Conservation (phyloP, 495 filamentous ascomycete genomes). For the Aspergillus sclerotiicarbonarius region DNA sequence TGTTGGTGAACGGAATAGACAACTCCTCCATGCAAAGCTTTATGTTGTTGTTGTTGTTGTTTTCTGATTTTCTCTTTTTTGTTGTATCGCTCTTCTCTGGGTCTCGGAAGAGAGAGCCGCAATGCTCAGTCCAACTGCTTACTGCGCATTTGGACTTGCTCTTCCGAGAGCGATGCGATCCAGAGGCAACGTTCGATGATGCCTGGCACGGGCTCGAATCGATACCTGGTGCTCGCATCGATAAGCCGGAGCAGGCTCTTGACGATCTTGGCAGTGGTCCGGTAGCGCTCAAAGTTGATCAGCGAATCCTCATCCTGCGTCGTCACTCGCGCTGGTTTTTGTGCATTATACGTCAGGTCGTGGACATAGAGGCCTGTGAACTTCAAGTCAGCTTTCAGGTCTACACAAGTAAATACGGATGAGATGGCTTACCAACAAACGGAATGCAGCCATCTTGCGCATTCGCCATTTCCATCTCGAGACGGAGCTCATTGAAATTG, state of each 20-base stretch:
- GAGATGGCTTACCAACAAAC: conserved; percentile 70
- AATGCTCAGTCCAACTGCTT: conserved; percentile 47
- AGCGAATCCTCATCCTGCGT: conserved; percentile 64
- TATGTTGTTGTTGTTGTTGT: neutral
- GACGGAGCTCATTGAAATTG: conserved; percentile 87
- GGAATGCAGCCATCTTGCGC: conserved; percentile 89
- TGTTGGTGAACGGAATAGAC: neutral
- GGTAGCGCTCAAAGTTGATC: conserved; percentile 93
- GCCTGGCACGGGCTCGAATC: conserved; percentile 79
- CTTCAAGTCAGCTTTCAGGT: too few relatives aligned
- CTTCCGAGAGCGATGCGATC: conserved; percentile 86
- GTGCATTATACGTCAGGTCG: conserved; percentile 93
- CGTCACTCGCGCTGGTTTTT: conserved; percentile 71
- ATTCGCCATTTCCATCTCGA: conserved; percentile 83
- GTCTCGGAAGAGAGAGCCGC: neutral
- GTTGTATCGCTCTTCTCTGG: neutral
- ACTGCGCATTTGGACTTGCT: conserved; percentile 67
- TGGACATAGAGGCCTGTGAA: conserved; percentile 76
- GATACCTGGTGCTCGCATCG: conserved; percentile 88
- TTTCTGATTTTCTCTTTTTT: conserved; percentile 1
- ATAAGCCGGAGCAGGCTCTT: conserved; percentile 88
- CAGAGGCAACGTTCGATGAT: conserved; percentile 90
- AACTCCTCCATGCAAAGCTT: neutral
- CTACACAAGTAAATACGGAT: too few relatives aligned
- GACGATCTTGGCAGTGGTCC: conserved; percentile 85